Percentiles rank a stretch among this genome's conserved stretches.
Conservation (phyloP, 345 rosid genomes). For the Salix viminalis region DNA sequence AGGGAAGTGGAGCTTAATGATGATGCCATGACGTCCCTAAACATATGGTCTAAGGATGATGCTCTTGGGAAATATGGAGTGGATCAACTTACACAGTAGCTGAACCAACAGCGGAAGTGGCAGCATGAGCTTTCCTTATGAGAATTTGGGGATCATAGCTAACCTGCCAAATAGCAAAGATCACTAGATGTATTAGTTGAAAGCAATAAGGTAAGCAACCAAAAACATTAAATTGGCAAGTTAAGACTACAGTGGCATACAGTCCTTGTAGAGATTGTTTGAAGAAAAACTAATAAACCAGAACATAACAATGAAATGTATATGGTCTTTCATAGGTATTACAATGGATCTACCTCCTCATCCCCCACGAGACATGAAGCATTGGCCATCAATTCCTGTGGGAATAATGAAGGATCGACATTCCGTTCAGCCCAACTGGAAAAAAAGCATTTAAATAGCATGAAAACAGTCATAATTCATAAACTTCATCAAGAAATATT, state of each 20-base stretch:
- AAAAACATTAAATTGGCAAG: not conserved
- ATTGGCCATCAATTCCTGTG: conserved; percentile 66
- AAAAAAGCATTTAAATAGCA: conserved; percentile 20
- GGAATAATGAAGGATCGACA: conserved; percentile 84
- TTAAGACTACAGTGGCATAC: not conserved
- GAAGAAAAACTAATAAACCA: not conserved
- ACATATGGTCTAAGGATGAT: not conserved
- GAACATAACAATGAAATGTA: not conserved
- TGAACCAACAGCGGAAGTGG: conserved; percentile 70
- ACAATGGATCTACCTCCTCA: conserved; percentile 41
- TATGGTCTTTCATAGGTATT: not conserved
- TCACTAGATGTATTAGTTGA: not conserved
- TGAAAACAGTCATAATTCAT: not conserved
- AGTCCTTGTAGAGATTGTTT: not conserved
- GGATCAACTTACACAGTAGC: conserved; percentile 59
- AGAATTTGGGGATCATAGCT: conserved; percentile 72
- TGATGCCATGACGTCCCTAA: not conserved
- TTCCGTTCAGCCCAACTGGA: conserved; percentile 79
- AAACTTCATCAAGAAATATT: not conserved
- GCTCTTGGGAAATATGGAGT: conserved; percentile 10
- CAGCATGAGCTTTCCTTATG: conserved; percentile 73
- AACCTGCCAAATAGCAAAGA: conserved; percentile 40
- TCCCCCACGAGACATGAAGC: conserved; percentile 53
- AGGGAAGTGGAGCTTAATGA: not conserved
- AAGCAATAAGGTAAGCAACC: not conserved